Conservation (phyloP, 106 monocot genomes). For the Dendrobium nobile region DNA sequence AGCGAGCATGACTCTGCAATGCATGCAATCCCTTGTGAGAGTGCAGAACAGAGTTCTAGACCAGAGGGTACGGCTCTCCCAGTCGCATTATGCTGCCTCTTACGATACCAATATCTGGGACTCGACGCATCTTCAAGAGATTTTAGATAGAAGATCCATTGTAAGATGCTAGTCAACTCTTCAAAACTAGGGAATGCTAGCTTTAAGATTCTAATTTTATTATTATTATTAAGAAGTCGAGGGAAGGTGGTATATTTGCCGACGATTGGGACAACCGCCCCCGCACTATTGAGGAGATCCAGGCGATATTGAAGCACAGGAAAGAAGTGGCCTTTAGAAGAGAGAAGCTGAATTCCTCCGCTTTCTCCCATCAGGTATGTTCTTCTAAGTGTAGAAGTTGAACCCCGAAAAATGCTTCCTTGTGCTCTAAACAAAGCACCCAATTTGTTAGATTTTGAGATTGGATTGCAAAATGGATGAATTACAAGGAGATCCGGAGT, state of each 20-base stretch:
- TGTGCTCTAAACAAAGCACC: background rate
- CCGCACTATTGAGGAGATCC: constrained; percentile 64
- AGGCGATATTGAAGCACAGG: constrained; percentile 42
- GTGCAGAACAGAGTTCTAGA: constrained; percentile 70
- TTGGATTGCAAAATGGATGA: constrained; percentile 18
- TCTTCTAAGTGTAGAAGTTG: constrained; percentile 30
- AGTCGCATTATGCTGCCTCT: constrained; percentile 24
- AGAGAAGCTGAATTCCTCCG: constrained; percentile 22
- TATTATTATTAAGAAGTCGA: background rate
- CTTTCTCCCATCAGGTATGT: constrained; percentile 66
- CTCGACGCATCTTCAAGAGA: background rate
- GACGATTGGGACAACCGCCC: constrained; percentile 47
- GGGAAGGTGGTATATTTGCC: constrained; percentile 37
- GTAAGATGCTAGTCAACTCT: background rate
- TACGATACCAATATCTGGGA: constrained; percentile 16
- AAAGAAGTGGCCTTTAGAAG: constrained; percentile 64
- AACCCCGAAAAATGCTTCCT: background rate
- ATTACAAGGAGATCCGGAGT: constrained; percentile 1
- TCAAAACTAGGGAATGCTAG: background rate
- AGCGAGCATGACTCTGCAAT: constrained; percentile 82
- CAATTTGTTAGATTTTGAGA: background rate
- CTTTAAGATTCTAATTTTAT: background rate
- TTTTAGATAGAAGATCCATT: background rate
- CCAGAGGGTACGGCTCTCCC: constrained; percentile 46
- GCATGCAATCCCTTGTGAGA: constrained; percentile 87